Conservation (phyloP, 1,284 basidiomycete genomes). For the Porodaedalea pini region DNA sequence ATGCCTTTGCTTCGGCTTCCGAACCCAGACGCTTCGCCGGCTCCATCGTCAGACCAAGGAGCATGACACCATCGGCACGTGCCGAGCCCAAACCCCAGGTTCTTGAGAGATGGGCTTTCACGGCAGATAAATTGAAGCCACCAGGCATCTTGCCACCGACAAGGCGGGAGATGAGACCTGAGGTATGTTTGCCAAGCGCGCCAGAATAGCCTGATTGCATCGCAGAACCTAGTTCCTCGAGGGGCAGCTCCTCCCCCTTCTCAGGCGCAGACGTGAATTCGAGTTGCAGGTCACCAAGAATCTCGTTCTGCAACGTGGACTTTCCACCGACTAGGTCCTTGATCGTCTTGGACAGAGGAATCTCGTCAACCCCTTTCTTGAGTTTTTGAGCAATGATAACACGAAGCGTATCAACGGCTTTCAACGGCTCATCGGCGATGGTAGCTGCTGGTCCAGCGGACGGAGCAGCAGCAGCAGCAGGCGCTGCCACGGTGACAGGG, state of each 20-base stretch:
- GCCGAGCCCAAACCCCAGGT: conserved; percentile 90
- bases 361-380: conserved; percentile 90
- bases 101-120: conserved; percentile 87
- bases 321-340: conserved; percentile 98
- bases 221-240: conserved; percentile 91
- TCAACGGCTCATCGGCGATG: conserved; percentile 88
- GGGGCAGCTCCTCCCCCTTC: conserved; percentile 94
- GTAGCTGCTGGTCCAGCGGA: conserved; percentile 64
- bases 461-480: conserved; percentile 43
- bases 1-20: conserved; percentile 90
- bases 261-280: conserved; percentile 92
- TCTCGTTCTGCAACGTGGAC: conserved; percentile 97
- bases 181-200: conserved; percentile 93
- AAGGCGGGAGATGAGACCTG: conserved; percentile 86
- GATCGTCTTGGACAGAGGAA: conserved; percentile 93
- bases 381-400: conserved; percentile 96
- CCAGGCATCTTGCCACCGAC: conserved; percentile 97
- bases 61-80: conserved; percentile 87
- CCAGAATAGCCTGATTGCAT: conserved; percentile 82
- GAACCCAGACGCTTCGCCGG: conserved; percentile 91
- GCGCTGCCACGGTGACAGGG: conserved; percentile 39
- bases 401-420: conserved; percentile 86
- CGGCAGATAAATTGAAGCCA: conserved; percentile 95
- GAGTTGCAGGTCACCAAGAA: conserved; percentile 87
- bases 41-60: conserved; percentile 89